Evolutionary conservation across 1,139 yeast species (phyloP).

Genomic region (Diutina siamensis): DNA sequence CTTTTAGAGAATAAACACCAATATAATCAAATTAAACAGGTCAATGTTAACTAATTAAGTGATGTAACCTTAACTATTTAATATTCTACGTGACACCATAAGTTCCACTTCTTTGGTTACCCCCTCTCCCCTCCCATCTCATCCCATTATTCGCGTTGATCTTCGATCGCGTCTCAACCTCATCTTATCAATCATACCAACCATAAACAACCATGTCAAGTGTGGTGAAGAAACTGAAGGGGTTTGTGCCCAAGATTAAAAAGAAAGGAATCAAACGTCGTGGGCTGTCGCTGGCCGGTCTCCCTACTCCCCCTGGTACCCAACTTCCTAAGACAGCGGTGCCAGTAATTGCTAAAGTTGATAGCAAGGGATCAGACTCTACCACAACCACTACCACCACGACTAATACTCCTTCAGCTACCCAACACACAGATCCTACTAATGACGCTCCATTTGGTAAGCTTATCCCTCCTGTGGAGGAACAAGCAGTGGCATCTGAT

Average conservation of each 20-base stretch:
- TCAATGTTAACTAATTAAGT: no score
- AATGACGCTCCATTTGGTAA: background rate
- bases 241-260: conserved; percentile 4
- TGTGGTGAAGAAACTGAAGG: conserved; percentile 5
- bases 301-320: background rate
- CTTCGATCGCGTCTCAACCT: background rate
- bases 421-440: background rate
- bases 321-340: background rate
- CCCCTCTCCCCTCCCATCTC: no score
- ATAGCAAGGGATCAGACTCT: background rate
- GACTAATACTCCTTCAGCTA: background rate
- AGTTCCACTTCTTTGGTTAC: no score
- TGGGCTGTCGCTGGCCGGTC: background rate
- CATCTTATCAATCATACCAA: background rate
- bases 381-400: background rate
- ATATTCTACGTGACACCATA: no score
- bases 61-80: no score
- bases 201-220: background rate
- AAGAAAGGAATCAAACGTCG: background rate
- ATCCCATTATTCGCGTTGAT: no score
- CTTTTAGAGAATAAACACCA: no score
- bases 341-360: background rate
- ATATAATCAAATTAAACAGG: no score
- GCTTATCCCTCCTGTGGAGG: background rate
- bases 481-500: background rate